A percentile compares a stretch with the other conserved stretches of the same genome.
Conservation (phyloP, 306 rosid genomes). For the Elaeagnus macrophylla region DNA sequence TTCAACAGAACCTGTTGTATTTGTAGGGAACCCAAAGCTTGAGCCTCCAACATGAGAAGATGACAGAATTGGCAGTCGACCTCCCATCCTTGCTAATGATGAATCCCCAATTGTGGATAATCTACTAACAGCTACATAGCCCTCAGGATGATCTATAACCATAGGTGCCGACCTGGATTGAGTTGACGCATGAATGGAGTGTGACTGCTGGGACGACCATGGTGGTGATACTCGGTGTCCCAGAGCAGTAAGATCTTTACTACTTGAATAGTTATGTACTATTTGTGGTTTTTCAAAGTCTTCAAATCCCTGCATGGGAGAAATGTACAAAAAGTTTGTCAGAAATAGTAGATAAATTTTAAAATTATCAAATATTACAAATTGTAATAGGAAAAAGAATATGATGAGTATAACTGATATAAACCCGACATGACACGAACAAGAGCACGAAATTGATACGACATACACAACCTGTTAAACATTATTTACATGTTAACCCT, state of each 20-base stretch:
- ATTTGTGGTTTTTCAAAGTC: conserved; percentile 31
- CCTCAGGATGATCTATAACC: conserved; percentile 30
- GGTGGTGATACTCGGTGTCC: conserved; percentile 37
- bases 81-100: conserved; percentile 32
- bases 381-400: not conserved
- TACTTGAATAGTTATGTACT: conserved; percentile 27
- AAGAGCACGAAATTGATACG: too few species aligned
- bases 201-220: conserved; percentile 50
- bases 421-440: too few species aligned
- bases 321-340: conserved; percentile 4
- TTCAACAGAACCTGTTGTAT: conserved; percentile 39
- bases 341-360: not conserved
- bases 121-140: conserved; percentile 30
- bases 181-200: conserved; percentile 30
- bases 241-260: conserved; percentile 39
- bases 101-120: conserved; percentile 27
- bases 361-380: not conserved
- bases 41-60: conserved; percentile 26
- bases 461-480: too few species aligned
- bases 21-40: conserved; percentile 27
- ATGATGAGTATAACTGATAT: too few species aligned
- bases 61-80: conserved; percentile 19
- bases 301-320: conserved; percentile 51
- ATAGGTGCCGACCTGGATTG: conserved; percentile 18
- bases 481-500: too few species aligned